Base-by-base conservation (phyloP, 2,329 filamentous ascomycete genomes). In the Aspergillus udagawae region DNA sequence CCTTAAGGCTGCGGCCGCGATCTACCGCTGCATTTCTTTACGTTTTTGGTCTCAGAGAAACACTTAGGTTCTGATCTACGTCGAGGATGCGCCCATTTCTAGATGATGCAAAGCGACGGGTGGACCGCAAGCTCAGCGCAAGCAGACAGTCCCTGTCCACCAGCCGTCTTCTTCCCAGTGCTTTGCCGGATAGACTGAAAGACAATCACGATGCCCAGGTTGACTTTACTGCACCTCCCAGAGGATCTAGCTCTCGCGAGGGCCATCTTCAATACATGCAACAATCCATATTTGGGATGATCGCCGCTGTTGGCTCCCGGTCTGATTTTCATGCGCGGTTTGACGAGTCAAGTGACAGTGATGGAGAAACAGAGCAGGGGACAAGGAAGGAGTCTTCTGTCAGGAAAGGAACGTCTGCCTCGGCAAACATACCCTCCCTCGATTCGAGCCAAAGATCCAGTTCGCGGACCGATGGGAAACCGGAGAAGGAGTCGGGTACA, bases 211-310 rank as follows among this genome's bases (percentile, higher is more conserved):
- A 86, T 72, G 81, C 79, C 4, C 78, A 87, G 20, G 80, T 85
- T 42, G 85, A 87, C 69, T 82, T 83, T 59, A 83, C 83, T 14
- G 83, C 83, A 52, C 80, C 82, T 2, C 80, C 79, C n/a, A 67
- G 63, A 35, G 68, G 65, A 44, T 62, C 62, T 53, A 65, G 64
- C 14, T 73, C 73, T n/a, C 67, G 70, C 38, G 75, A 75, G 56
- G 71, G 75, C 53, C 75, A 78, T 47, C 70, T 78, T 50, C 76
- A 81, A 59, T 91, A 92, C 68, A 91, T 96, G 86, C 94, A 96
- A 74, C 92, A 96, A 79, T 95, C 91, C 63, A 87, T 97, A 55
- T 96, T 97, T 73, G 92, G 91, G 54, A 85, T 97, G 76, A 92
- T 97, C 64, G 90, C 92, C 6, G 91, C 91, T 17, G 91, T 91